Conservation (phyloP, 1,139 yeast species). For the Candida neerlandica region DNA sequence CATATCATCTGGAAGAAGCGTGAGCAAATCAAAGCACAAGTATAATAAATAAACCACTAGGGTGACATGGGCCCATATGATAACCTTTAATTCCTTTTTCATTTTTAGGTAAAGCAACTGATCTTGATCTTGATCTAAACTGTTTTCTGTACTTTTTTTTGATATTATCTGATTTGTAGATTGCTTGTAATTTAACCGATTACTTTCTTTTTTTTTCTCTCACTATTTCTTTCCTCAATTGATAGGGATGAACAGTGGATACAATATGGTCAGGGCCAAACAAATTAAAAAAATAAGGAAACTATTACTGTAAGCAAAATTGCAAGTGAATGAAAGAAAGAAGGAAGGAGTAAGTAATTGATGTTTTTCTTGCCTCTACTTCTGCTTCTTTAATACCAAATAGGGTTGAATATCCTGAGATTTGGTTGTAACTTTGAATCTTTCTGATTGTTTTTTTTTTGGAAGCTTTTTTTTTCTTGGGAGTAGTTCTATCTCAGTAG, state of each 20-base stretch:
- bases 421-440: neutral
- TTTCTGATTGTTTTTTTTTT: neutral
- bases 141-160: neutral
- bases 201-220: neutral
- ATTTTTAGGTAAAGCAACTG: constrained; percentile 22
- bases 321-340: neutral
- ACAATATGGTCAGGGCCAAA: neutral
- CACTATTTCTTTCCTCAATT: constrained; percentile 1
- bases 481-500: no score
- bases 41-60: constrained; percentile 60
- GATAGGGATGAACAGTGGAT: neutral
- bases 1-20: constrained; percentile 74
- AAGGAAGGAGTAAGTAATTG: neutral
- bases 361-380: neutral
- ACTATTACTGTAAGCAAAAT: neutral
- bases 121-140: constrained; percentile 1
- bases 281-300: neutral
- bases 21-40: constrained; percentile 72
- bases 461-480: neutral
- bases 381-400: neutral
- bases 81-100: constrained; percentile 63
- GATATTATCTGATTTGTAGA: neutral
- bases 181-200: neutral
- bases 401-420: neutral
- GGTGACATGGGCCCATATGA: constrained; percentile 58